Evolutionary conservation across 805 yeast genomes (phyloP), one percentile per base, ranked within the genome.

Genomic region (Zygoascus flipseniorum): DNA sequence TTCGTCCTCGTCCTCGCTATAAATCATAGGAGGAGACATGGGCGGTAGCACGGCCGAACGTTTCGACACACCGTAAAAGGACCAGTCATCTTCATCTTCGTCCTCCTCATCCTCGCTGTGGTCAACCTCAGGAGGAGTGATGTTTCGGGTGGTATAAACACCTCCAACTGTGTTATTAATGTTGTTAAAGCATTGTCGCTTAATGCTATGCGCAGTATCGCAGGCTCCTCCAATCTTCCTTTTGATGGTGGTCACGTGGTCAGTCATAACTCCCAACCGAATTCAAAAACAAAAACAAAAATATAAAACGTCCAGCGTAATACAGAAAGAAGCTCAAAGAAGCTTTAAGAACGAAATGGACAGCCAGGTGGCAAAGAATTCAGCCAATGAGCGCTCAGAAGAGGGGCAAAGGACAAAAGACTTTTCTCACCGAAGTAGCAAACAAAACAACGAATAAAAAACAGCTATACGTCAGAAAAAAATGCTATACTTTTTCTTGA

Each of bases 71-170:
- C 53, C 53, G 43, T 31, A 50, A 44, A 44, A 50, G 9, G 48
- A 32, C 49, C 49, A 46, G 26, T 46, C 48, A 39, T 50, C 44
- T 14, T 50, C 53, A 13, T 50, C 49, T 11, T 50, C 53, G 11
- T 43, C 53, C 10, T 50, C 51, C 20, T 49, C 49, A 14, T 35
- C 39, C 39, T 35, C 39, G 16, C 39, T 35, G 39, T 35, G 39
- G 16, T 35, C 39, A 8, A 35, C 39, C 39, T 35, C 39, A 11
- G 39, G 39, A 35, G 39, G 39, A 4, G 39, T 35, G 39, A 35
- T 35, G 16, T 35, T 35, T 35, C 39, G 13, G 39, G 39, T 35
- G 39, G 39, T 35, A 35, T 35, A 35, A 35, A 35, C 16, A 35
- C 39, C 39, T 13, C 39, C 39, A 35, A 35, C 39, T 13, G 39